Base-by-base conservation (phyloP, 2,329 filamentous ascomycete genomes). In the Paecilomyces variotii region DNA sequence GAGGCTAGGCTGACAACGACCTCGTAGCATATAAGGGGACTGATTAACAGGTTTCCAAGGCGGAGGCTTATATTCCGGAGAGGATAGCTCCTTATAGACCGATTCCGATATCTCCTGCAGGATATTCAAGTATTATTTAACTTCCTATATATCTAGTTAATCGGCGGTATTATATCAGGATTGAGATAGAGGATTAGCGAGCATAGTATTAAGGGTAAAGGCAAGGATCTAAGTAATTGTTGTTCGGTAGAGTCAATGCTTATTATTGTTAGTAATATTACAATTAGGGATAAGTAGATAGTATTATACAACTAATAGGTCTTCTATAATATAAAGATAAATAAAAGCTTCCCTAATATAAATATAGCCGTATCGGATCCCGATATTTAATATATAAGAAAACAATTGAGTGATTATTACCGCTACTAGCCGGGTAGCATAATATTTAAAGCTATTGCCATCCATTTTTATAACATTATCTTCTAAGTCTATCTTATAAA, bases 301-400 rank as follows among this genome's bases (percentile, higher is more conserved):
- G 55, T 67, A 69, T 56, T 68, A 57, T 50, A 69, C 50, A 49
- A 65, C 45, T 1, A 60, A 65, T 1, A 63, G 62, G 57, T 70
- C 60, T 7, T 62, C 54, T 10, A 60, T 61, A 49, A 72, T 70
- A 53, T 64, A 53, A 4, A 72, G 63, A 53, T 70, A 73, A 32
- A 72, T 63, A 62, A 68, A 69, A 14, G 67, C 66, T 61, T 71
- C 68, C 35, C 67, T 67, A n/a, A 65, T 72, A 34, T 61, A 64
- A 32, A 73, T 64, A 55, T 66, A 72, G 4, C 69, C 67, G 54
- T 68, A 57, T 57, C 51, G 64, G 35, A 68, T 49, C 52, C 68
- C 64, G 35, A 55, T 58, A 53, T 60, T 56, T 10, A 65, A 52
- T 67, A 72, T 73, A 49, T 71, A 69, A 32, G 61, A 68, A 58